Conservation (phyloP, 2,329 filamentous ascomycete genomes). For the Talaromyces funiculosus region DNA sequence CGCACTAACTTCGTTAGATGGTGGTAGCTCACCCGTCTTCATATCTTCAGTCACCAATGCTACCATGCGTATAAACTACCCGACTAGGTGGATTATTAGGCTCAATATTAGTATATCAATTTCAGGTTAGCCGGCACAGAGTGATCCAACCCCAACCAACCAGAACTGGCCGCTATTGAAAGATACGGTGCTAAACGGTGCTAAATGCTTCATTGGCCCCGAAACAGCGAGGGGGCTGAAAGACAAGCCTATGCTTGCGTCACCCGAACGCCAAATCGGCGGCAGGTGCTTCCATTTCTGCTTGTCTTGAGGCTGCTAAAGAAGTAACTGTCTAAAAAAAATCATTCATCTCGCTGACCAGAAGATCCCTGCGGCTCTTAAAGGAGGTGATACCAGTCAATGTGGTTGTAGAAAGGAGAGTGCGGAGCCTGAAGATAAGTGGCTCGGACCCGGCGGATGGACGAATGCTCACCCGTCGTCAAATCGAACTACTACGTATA, state of each 20-base stretch:
- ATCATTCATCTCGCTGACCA: neutral
- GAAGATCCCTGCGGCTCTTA: neutral
- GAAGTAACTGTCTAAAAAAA: neutral
- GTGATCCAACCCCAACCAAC: neutral
- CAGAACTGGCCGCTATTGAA: neutral
- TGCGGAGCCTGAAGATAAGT: neutral
- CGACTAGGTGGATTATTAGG: neutral
- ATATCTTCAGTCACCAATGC: constrained; percentile 1
- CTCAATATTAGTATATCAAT: neutral
- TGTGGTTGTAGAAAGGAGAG: neutral
- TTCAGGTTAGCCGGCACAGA: neutral
- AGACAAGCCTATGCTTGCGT: neutral
- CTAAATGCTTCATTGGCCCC: constrained; percentile 10
- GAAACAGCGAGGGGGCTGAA: constrained; percentile 7
- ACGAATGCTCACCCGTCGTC: neutral
- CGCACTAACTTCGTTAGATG: neutral
- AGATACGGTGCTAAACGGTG: neutral
- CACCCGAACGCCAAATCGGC: neutral
- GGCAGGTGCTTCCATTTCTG: neutral
- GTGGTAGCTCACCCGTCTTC: neutral
- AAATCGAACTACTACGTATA: neutral
- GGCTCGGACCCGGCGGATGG: neutral
- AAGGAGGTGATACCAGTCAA: neutral
- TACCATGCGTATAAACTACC: neutral
- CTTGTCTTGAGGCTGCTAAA: neutral